A percentile compares a stretch with the other conserved stretches of the same genome.
These are phyloP conservation scores for Phymatotrichopsis omnivora DNA, from an alignment of 2,329 filamentous ascomycete species.

Conservation along the genomic window DNA sequence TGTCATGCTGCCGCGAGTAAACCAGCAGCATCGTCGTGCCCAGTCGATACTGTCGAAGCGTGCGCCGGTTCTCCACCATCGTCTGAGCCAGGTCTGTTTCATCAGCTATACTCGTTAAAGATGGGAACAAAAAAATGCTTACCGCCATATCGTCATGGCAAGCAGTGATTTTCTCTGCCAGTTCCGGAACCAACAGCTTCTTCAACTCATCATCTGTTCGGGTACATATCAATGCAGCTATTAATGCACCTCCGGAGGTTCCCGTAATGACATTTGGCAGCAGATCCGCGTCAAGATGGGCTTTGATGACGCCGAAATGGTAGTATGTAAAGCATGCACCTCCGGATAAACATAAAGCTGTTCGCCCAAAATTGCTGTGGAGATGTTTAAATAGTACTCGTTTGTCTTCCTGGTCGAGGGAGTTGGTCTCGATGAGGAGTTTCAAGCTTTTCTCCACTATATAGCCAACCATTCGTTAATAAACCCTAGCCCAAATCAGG, in stretches of 20 bases:
- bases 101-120: not conserved
- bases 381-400: conserved; percentile 75
- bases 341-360: conserved; percentile 83
- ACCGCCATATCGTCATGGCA: conserved; percentile 60
- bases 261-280: conserved; percentile 92
- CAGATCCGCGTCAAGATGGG: conserved; percentile 72
- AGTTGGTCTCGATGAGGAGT: conserved; percentile 57
- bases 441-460: conserved; percentile 55
- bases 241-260: conserved; percentile 84
- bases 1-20: conserved; percentile 79
- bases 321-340: conserved; percentile 87
- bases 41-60: conserved; percentile 90
- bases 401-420: conserved; percentile 63
- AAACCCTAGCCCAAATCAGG: not conserved
- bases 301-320: conserved; percentile 86
- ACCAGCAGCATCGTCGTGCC: conserved; percentile 80
- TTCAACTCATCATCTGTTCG: conserved; percentile 87
- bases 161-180: conserved; percentile 75
- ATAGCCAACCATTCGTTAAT: conserved; percentile 3
- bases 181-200: conserved; percentile 68
- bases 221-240: conserved; percentile 78
- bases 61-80: conserved; percentile 89
- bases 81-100: conserved; percentile 56
- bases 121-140: not conserved
- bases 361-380: conserved; percentile 82